Evolutionary conservation across 2,329 filamentous ascomycete species (phyloP), one percentile per base, ranked within the genome.

Genomic region (Sporothrix sp.): DNA sequence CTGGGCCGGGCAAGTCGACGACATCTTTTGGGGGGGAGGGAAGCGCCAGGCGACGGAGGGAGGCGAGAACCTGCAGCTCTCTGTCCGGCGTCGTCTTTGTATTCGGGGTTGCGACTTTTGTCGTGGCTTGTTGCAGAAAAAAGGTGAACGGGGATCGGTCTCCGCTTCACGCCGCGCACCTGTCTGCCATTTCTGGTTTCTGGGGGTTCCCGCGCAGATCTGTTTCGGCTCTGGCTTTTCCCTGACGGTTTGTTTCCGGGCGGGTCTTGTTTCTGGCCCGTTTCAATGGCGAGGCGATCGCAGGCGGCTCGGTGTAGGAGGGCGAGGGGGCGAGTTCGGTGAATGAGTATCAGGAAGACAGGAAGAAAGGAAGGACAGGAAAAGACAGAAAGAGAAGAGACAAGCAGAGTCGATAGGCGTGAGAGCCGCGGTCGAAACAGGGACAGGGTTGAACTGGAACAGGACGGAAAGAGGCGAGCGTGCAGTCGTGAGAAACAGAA

Each of bases 141-240:
- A 45, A 20, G 43, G 11, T 35, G 20, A 21, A 35, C 14, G 43
- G 43, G 20, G 30, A 36, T 5, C 11, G 6, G 30, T 35, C 35
- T 48, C 45, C 35, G 45, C 23, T 39, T 48, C 45, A 48, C 30
- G 45, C 23, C 27, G 33, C 16, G 13, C n/a, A n/a, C n/a, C 10
- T 39, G 45, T 13, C 45, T 39, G 39, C 39, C 45, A 48, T 39
- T 48, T n/a, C 45, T 48, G 23, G 7, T 48, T 48, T 48, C 45
- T 30, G 45, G 8, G 18, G 18, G 14, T 27, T 18, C 11, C 16
- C 30, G 35, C 27, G 45, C 39, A 28, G 45, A 48, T 47, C 44
- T 21, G 45, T 48, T 36, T 28, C 30, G 23, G 32, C 16, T 7
- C n/a, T 18, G 7, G 43, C 28, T 30, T 44, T 33, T n/a, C n/a